A percentile compares a stretch with the other conserved stretches of the same genome.
These are phyloP conservation scores for Candida sp. DNA, from an alignment of 1,139 yeast genomes.

Conservation along the genomic window DNA sequence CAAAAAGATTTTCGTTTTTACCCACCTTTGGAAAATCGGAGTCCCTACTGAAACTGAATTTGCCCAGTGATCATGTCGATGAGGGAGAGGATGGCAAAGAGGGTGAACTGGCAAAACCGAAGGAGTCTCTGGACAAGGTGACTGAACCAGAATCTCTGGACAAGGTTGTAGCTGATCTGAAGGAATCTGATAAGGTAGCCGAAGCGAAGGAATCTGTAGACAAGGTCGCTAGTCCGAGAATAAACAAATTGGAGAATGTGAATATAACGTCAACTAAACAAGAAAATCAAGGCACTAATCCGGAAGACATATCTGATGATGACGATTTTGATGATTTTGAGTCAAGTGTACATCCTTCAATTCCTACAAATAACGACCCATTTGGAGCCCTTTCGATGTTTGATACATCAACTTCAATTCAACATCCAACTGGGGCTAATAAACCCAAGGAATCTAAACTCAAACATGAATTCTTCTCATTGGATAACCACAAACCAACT, in stretches of 20 bases:
- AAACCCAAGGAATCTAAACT: neutral
- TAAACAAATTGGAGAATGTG: too few species aligned
- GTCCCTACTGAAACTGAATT: neutral
- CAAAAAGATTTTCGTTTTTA: constrained; percentile 17
- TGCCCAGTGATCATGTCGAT: neutral
- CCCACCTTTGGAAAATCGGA: constrained; percentile 10
- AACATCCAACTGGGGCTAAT: neutral
- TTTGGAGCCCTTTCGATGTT: neutral
- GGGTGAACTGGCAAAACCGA: neutral
- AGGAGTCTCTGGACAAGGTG: neutral
- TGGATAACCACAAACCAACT: neutral
- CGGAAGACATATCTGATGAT: constrained; percentile 6
- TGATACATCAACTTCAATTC: neutral
- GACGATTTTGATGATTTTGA: constrained; percentile 19
- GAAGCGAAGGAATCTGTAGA: too few species aligned
- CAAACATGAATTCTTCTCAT: neutral
- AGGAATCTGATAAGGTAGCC: too few species aligned
- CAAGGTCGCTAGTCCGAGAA: too few species aligned
- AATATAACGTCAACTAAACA: too few species aligned
- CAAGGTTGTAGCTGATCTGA: too few species aligned
- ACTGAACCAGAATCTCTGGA: too few species aligned
- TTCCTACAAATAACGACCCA: neutral
- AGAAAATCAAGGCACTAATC: neutral
- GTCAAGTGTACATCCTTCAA: constrained; percentile 10
- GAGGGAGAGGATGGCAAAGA: neutral